Conservation (phyloP, 768 basidiomycete species). For the Naganishia antarctica region DNA sequence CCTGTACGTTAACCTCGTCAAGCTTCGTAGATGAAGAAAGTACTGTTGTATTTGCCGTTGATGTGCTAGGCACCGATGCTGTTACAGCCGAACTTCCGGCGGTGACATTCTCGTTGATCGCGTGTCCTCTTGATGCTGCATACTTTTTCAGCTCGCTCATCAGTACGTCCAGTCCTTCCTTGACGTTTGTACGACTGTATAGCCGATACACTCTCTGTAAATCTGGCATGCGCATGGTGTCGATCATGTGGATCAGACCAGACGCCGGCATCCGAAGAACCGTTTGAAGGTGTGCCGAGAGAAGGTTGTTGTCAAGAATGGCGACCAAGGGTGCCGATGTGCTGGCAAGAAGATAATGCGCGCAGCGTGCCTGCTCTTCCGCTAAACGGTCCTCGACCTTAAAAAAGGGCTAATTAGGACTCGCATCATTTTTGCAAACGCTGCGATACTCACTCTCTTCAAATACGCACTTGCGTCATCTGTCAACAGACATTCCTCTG, state of each 20-base stretch:
- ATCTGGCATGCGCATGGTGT: slow-evolving; percentile 69
- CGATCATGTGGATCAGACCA: slow-evolving; percentile 81
- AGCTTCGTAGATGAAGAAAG: slow-evolving; percentile 30
- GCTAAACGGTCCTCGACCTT: slow-evolving; percentile 76
- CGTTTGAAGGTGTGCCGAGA: slow-evolving; percentile 68
- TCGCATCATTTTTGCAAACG: not conserved
- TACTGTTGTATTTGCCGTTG: slow-evolving; percentile 58
- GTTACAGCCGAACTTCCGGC: slow-evolving; percentile 32
- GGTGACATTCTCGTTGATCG: slow-evolving; percentile 59
- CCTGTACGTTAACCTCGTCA: slow-evolving; percentile 7
- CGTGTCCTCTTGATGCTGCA: slow-evolving; percentile 66
- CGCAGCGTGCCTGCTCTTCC: slow-evolving; percentile 74
- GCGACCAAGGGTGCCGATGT: slow-evolving; percentile 65
- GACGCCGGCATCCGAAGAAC: slow-evolving; percentile 76
- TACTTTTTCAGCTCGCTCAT: slow-evolving; percentile 67
- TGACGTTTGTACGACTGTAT: slow-evolving; percentile 59
- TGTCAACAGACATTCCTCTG: slow-evolving; percentile 61
- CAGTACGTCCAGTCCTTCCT: slow-evolving; percentile 62
- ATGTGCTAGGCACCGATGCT: slow-evolving; percentile 18
- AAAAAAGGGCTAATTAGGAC: not conserved
- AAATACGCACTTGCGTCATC: slow-evolving; percentile 81
- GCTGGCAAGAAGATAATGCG: slow-evolving; percentile 75
- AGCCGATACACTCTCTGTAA: slow-evolving; percentile 73
- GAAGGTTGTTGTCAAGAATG: slow-evolving; percentile 71
- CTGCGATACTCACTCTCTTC: slow-evolving; percentile 57